Evolutionary conservation across 768 basidiomycete genomes (phyloP), one percentile per base, ranked within the genome.

Genomic region (Panaeolus papilionaceus): DNA sequence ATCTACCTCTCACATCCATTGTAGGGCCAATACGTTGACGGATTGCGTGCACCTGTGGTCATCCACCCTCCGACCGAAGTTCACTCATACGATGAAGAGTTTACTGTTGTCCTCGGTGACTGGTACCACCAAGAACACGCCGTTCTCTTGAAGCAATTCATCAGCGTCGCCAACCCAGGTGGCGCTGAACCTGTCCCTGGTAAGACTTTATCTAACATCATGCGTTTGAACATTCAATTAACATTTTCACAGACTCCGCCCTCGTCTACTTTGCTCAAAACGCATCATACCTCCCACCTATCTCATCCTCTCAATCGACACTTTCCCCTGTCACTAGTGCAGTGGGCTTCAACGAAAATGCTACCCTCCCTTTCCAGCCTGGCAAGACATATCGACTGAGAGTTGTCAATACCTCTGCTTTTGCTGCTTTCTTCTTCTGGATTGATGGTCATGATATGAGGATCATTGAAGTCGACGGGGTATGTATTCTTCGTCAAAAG

Each of bases 371-470:
- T 0, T 98, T 99, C 81, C 79, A 87, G 71, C 86, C 94, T 4
- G 96, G 96, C 2, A 93, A 92, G 80, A 98, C 92, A 3, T 98
- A 99, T 78, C 89, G 94, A 18, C 83, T 98, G 38, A 89, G 96
- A 18, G 81, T 99, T 72, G 81, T 98, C 74, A 98, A 98, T 77
- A 91, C 86, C n/a, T 83, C 87, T 45, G 92, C 88, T 0, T 90
- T 95, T 67, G 74, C 87, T 0, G 85, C 86, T 42, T 94, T 94
- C 79, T 94, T 83, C 82, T 94, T 95, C 77, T 93, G 92, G 91
- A 93, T 95, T 49, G 94, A 94, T 69, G 94, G 94, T 3, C 93
- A 95, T 72, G 85, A 92, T 38, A 94, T 95, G 92, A 80, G 83
- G 6, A 85, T 95, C 68, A 92, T 95, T 68, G 93, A 95, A 78